A percentile compares a stretch with the other conserved stretches of the same genome.
Evolutionary conservation across 108 stramenopile species (phyloP).

Genomic region (Nitzschia sp.): DNA sequence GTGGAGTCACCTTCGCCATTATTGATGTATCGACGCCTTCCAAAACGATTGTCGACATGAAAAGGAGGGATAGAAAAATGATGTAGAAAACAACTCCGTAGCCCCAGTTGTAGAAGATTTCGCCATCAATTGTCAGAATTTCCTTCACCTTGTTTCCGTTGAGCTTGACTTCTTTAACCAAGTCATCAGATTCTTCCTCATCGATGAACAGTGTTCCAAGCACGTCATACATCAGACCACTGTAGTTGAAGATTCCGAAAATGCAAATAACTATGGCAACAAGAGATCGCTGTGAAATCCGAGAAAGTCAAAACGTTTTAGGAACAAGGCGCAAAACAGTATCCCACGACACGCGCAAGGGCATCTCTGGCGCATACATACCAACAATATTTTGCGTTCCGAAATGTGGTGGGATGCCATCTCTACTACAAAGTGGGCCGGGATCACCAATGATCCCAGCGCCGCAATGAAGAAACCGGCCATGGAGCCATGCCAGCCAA

Average conservation of each 20-base stretch:
- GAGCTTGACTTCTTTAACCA: conserved; percentile 14
- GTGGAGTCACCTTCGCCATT: conserved; percentile 67
- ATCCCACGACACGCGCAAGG: background rate
- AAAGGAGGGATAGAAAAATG: conserved; percentile 49
- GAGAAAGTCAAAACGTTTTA: background rate
- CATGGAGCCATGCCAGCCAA: conserved; percentile 54
- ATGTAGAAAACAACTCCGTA: conserved; percentile 51
- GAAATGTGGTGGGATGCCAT: conserved; percentile 50
- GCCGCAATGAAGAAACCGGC: conserved; percentile 67
- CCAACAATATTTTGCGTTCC: conserved; percentile 58
- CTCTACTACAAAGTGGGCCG: conserved; percentile 75
- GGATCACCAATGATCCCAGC: conserved; percentile 65
- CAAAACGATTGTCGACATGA: conserved; percentile 61
- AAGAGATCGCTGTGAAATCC: conserved; percentile 36
- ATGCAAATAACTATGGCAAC: conserved; percentile 43
- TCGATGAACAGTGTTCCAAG: conserved; percentile 9
- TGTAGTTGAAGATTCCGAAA: conserved; percentile 57
- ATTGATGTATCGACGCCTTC: conserved; percentile 72
- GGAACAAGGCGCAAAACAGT: background rate
- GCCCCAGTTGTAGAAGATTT: conserved; percentile 58
- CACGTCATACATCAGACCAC: conserved; percentile 28
- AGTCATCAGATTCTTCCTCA: conserved; percentile 1
- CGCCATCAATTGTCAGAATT: conserved; percentile 9
- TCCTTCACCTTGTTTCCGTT: conserved; percentile 5
- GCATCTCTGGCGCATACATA: too few relatives aligned